phyloP scores from a whole-genome alignment of 2,329 filamentous ascomycete genomes.

The Diplodia mutila region DNA sequence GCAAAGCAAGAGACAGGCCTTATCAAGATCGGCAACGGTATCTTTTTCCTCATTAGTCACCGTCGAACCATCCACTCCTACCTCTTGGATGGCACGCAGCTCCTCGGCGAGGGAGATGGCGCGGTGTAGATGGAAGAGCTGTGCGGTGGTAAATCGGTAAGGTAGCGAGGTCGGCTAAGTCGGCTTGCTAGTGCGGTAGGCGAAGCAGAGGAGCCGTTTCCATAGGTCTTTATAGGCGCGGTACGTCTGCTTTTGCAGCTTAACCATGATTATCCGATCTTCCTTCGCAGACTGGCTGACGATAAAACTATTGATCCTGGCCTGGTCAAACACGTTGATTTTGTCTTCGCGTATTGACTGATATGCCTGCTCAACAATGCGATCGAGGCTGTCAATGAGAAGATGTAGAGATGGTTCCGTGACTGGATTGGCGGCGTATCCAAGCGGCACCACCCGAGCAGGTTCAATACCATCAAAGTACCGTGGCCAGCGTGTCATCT shows the following conservation, averaged over 20 bases:
- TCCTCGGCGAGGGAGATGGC: not conserved
- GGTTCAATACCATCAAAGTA: too few relatives aligned
- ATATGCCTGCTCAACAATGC: slow-evolving; percentile 7
- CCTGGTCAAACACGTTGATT: slow-evolving; percentile 29
- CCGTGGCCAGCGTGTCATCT: too few relatives aligned
- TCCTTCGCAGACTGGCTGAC: not conserved
- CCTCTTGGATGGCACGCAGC: not conserved
- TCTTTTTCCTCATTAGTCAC: not conserved
- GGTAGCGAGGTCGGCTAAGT: not conserved
- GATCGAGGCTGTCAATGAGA: too few relatives aligned
- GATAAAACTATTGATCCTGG: slow-evolving; percentile 29
- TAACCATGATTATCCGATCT: slow-evolving; percentile 27
- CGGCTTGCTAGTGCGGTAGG: slow-evolving; percentile 22
- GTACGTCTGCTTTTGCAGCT: slow-evolving; percentile 28
- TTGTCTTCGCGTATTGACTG: slow-evolving; percentile 26
- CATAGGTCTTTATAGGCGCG: slow-evolving; percentile 28
- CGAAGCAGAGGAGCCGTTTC: slow-evolving; percentile 30
- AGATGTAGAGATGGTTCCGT: too few relatives aligned
- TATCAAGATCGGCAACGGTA: not conserved
- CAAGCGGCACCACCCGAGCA: too few relatives aligned
- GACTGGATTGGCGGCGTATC: too few relatives aligned
- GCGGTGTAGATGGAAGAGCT: not conserved
- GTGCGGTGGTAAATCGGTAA: not conserved
- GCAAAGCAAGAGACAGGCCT: slow-evolving; percentile 29
- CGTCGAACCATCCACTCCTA: not conserved